These are phyloP conservation scores for Euptelea pleiosperma DNA, from an alignment of 164 flowering plant genomes.

Conservation along the genomic window DNA sequence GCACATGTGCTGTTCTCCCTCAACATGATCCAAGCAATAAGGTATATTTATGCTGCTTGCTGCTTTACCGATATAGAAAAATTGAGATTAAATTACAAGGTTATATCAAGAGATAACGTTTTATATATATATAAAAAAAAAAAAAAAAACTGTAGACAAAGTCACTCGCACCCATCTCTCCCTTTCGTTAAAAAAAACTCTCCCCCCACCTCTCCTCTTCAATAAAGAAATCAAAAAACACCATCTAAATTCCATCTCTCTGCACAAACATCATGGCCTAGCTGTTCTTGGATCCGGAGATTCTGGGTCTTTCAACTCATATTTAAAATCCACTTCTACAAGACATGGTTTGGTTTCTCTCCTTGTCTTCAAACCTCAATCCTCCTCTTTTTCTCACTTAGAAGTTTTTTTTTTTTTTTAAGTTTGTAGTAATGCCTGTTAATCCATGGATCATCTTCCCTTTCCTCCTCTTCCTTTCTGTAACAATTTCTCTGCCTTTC, in stretches of 20 bases:
- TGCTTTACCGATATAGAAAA: no score
- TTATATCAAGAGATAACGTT: slow-evolving; percentile 19
- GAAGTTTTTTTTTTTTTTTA: not conserved
- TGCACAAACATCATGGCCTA: slow-evolving; percentile 68
- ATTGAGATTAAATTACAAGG: not conserved
- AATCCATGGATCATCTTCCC: slow-evolving; percentile 30
- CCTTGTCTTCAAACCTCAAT: slow-evolving; percentile 22
- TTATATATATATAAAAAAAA: not conserved
- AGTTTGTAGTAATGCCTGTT: slow-evolving; percentile 21
- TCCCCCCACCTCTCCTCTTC: slow-evolving; percentile 18
- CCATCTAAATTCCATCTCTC: slow-evolving; percentile 50
- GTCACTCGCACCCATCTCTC: slow-evolving; percentile 24
- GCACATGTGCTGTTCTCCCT: no score
- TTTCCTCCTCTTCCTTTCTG: slow-evolving; percentile 16
- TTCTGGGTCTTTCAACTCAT: slow-evolving; percentile 45
- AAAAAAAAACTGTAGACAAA: slow-evolving; percentile 20
- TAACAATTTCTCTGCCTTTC: slow-evolving; percentile 7
- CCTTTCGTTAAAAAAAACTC: slow-evolving; percentile 18
- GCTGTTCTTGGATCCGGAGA: slow-evolving; percentile 93
- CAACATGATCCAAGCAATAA: no score
- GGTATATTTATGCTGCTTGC: no score
- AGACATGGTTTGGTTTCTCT: slow-evolving; percentile 61
- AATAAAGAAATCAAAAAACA: slow-evolving; percentile 45
- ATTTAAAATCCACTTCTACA: slow-evolving; percentile 30
- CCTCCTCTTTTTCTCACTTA: slow-evolving; percentile 15